phyloP scores from a whole-genome alignment of 1,284 basidiomycete species.

The Coniophora puteana region DNA sequence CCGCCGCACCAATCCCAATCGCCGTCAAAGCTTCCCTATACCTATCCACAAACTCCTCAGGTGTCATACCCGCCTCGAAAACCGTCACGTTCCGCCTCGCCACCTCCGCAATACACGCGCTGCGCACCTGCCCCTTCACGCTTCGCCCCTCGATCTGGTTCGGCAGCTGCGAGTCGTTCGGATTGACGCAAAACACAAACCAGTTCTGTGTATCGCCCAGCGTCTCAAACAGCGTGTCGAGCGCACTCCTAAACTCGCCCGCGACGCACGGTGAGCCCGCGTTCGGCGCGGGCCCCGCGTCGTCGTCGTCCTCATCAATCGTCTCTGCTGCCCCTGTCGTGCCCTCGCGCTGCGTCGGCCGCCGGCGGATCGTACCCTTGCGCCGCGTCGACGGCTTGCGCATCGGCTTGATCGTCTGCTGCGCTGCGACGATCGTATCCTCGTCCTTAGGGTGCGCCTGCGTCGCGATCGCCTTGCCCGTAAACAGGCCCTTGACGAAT shows the following conservation, averaged over 20 bases:
- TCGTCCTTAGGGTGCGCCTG: slow-evolving; percentile 90
- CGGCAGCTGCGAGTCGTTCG: slow-evolving; percentile 92
- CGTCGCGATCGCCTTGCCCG: slow-evolving; percentile 82
- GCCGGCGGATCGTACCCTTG: slow-evolving; percentile 67
- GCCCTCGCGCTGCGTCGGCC: slow-evolving; percentile 57
- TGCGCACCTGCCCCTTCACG: slow-evolving; percentile 89
- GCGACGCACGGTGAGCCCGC: slow-evolving; percentile 68
- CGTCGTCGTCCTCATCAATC: slow-evolving; percentile 48
- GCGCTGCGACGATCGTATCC: slow-evolving; percentile 91
- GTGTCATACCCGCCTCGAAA: slow-evolving; percentile 85
- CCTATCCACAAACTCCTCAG: slow-evolving; percentile 84
- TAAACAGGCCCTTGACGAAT: slow-evolving; percentile 91
- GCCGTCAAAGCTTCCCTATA: slow-evolving; percentile 62
- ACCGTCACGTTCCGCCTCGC: slow-evolving; percentile 62
- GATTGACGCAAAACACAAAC: slow-evolving; percentile 91
- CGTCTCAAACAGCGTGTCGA: slow-evolving; percentile 86
- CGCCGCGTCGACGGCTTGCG: slow-evolving; percentile 85
- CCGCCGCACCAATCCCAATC: slow-evolving; percentile 44
- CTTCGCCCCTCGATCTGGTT: slow-evolving; percentile 91
- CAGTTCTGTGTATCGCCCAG: slow-evolving; percentile 89
- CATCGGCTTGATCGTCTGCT: slow-evolving; percentile 92
- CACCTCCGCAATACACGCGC: slow-evolving; percentile 79
- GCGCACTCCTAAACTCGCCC: slow-evolving; percentile 82
- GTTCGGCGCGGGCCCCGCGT: slow-evolving; percentile 23
- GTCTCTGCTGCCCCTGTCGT: slow-evolving; percentile 42